phyloP scores from a whole-genome alignment of 1,284 basidiomycete species.

The Cutaneotrichosporon dermatis region DNA sequence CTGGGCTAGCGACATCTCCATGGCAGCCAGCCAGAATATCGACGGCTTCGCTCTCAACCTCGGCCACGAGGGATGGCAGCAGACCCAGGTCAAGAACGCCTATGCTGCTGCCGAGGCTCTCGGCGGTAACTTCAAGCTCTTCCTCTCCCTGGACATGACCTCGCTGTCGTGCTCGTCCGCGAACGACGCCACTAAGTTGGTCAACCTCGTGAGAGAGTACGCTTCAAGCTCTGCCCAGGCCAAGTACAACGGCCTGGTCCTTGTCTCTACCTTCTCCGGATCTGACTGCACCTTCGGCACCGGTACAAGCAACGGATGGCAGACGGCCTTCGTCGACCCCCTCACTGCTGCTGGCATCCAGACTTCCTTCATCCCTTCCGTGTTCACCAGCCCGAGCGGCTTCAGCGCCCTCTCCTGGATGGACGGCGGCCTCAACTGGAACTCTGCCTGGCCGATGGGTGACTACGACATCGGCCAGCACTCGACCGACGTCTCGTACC shows the following conservation, averaged over 20 bases:
- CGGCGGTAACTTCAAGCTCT: slow-evolving; percentile 61
- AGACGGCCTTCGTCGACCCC: slow-evolving; percentile 19
- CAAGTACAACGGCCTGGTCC: slow-evolving; percentile 54
- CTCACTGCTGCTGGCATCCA: slow-evolving; percentile 1
- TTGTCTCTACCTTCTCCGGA: slow-evolving; percentile 73
- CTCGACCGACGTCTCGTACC: slow-evolving; percentile 28
- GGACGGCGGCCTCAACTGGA: slow-evolving; percentile 51
- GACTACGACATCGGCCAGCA: slow-evolving; percentile 26
- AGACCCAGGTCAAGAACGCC: slow-evolving; percentile 60
- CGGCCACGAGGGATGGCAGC: slow-evolving; percentile 64
- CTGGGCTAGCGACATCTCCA: slow-evolving; percentile 45
- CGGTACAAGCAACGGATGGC: slow-evolving; percentile 31
- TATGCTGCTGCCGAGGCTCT: slow-evolving; percentile 53
- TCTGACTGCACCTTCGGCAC: slow-evolving; percentile 67
- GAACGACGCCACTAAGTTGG: slow-evolving; percentile 55
- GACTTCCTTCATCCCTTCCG: slow-evolving; percentile 22
- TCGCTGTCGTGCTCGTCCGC: slow-evolving; percentile 55
- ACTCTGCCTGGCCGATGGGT: slow-evolving; percentile 50
- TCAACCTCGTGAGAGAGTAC: slow-evolving; percentile 59
- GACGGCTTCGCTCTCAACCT: slow-evolving; percentile 66
- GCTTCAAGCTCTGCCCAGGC: slow-evolving; percentile 62
- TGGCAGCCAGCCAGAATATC: slow-evolving; percentile 46
- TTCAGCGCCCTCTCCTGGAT: slow-evolving; percentile 31
- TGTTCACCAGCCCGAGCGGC: slow-evolving; percentile 45
- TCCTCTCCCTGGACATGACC: slow-evolving; percentile 53